phyloP scores from a whole-genome alignment of 2,329 filamentous ascomycete genomes.

The Leptographium procerum region DNA sequence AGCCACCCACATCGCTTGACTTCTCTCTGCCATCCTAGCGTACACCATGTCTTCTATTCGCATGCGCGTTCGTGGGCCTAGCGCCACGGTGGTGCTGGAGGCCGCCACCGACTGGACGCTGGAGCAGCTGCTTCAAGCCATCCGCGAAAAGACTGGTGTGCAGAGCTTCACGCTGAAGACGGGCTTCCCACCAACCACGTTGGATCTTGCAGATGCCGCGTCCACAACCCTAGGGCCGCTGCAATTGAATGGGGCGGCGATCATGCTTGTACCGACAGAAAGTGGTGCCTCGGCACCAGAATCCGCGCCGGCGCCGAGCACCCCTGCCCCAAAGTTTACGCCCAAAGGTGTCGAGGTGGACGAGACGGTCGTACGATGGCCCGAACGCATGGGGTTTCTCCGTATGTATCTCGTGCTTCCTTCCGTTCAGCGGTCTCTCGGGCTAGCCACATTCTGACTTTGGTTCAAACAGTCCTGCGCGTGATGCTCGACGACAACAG shows the following conservation, averaged over 20 bases:
- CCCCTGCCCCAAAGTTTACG: constrained; percentile 15
- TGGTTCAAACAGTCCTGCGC: constrained; percentile 53
- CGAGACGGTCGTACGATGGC: constrained; percentile 36
- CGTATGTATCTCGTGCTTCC: constrained; percentile 15
- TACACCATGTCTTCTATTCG: constrained; percentile 35
- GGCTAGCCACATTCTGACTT: no score
- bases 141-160: constrained; percentile 54
- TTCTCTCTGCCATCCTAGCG: no score
- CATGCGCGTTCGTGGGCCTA: constrained; percentile 63
- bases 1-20: background rate
- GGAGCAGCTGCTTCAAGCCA: constrained; percentile 45
- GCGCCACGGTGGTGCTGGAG: constrained; percentile 58
- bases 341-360: constrained; percentile 26
- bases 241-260: constrained; percentile 39
- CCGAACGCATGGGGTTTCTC: constrained; percentile 37
- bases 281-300: constrained; percentile 3
- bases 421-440: background rate
- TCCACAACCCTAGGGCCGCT: constrained; percentile 25
- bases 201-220: constrained; percentile 46
- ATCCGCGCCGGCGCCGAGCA: constrained; percentile 4
- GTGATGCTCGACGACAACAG: constrained; percentile 97
- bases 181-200: constrained; percentile 66
- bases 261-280: constrained; percentile 33
- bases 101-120: constrained; percentile 59
- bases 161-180: constrained; percentile 65